Base-by-base conservation (phyloP, 768 basidiomycete genomes). In the Rhizopogon sp. region DNA sequence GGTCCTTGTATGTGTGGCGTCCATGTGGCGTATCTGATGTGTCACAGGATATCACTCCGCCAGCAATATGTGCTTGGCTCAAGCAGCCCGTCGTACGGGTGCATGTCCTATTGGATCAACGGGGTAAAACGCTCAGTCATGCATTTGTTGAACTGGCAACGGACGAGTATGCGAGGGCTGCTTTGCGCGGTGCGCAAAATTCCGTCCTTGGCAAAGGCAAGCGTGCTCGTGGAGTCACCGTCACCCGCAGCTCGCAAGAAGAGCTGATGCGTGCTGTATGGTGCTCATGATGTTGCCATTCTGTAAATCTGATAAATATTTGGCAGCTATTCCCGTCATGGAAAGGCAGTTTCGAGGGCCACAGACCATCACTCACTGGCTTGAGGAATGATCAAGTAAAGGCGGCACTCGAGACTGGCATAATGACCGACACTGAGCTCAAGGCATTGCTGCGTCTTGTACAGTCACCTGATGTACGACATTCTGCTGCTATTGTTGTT, bases 111-210 rank as follows among this genome's bases (percentile, higher is more conserved):
- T 79, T 93, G 55, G 90, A 93, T 61, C 74, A 78, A 39, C 85
- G 87, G 60, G 90, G 90, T 40, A 93, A 93, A 71, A 93, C 91
- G 0, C 76, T 86, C 52, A 89, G 87, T 58, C 90, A 93, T 68
- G 90, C 91, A 1, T 93, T 85, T 59, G 85, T 88, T 13, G 90
- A 93, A 66, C 81, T 90, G 57, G 72, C 72, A 22, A 76, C 79
- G 57, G 80, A 84, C 31, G 77, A 78, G 1, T 77, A 79, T 28
- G 87, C 87, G 11, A 82, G 85, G 44, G 77, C 81, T 25, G 85
- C 88, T 33, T 74, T 92, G 10, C 78, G 90, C 11, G 79, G 82
- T 7, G 73, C 66, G 20, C 66, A 68, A 49, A 73, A 74, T 35
- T 70, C 68, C 20, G 88, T 93, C 14, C 78, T 93, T 11, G 91